These are phyloP conservation scores for Trametopsis cervina DNA, from an alignment of 768 basidiomycete species.

Conservation along the genomic window DNA sequence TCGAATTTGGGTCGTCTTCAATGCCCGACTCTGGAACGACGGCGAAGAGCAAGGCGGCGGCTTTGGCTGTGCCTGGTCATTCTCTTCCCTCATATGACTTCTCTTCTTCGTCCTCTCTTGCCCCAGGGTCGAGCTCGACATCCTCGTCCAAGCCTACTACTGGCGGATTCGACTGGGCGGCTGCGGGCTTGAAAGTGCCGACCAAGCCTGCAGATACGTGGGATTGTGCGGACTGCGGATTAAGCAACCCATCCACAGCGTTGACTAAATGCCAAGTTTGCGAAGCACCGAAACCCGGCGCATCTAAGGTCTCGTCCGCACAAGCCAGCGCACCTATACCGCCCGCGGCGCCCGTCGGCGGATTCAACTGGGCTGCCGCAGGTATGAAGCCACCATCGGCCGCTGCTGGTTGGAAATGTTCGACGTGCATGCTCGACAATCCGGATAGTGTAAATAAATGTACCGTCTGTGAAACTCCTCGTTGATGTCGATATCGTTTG, in stretches of 20 bases:
- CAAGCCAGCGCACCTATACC: too few species aligned
- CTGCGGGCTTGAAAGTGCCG: conserved; percentile 45
- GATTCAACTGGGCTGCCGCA: conserved; percentile 46
- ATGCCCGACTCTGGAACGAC: conserved; percentile 20
- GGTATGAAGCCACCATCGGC: conserved; percentile 42
- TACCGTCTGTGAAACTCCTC: conserved; percentile 35
- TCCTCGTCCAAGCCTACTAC: conserved; percentile 9
- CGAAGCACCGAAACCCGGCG: conserved; percentile 26
- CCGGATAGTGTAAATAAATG: conserved; percentile 35
- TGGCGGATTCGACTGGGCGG: conserved; percentile 37
- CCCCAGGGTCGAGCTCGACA: conserved; percentile 2
- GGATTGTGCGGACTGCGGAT: conserved; percentile 47
- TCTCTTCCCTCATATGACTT: conserved; percentile 43
- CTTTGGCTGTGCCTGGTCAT: conserved; percentile 29
- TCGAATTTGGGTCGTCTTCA: conserved; percentile 12
- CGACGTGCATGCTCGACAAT: conserved; percentile 37
- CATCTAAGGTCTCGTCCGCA: neutral
- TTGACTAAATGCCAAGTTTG: conserved; percentile 39
- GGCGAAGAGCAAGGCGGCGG: conserved; percentile 27
- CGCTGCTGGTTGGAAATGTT: conserved; percentile 46
- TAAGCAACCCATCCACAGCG: conserved; percentile 31
- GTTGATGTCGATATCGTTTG: conserved; percentile 6
- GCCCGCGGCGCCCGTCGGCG: neutral
- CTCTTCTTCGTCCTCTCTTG: conserved; percentile 17
- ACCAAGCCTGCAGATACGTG: conserved; percentile 30